phyloP scores from a whole-genome alignment of 768 basidiomycete species.

The Hemileccinum rubropunctum region DNA sequence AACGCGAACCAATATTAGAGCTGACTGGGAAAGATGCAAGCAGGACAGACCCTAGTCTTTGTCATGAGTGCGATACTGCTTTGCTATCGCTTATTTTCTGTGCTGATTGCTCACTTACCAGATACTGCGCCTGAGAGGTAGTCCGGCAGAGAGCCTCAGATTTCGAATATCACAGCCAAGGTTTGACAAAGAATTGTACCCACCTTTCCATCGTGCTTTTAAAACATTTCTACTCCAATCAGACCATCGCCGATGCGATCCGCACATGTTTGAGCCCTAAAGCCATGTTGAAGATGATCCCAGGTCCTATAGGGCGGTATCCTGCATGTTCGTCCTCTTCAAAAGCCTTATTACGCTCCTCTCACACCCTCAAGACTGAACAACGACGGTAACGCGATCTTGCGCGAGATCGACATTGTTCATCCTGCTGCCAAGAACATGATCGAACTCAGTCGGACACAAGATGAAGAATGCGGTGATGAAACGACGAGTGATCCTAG shows the following conservation, averaged over 20 bases:
- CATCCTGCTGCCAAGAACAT: conserved; percentile 99
- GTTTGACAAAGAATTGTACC: conserved; percentile 37
- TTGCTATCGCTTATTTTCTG: not conserved
- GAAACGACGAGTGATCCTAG: conserved; percentile 97
- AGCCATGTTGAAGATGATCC: conserved; percentile 99
- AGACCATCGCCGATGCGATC: conserved; percentile 98
- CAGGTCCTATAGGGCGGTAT: conserved; percentile 99
- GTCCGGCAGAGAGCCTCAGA: conserved; percentile 92
- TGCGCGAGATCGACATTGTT: conserved; percentile 97
- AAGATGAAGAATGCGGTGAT: conserved; percentile 98
- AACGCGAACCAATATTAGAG: too few species aligned
- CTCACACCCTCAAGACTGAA: conserved; percentile 59
- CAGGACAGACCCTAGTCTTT: conserved; percentile 72
- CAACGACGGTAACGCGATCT: conserved; percentile 98
- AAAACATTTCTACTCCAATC: not conserved
- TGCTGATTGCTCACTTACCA: conserved; percentile 28
- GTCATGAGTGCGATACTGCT: conserved; percentile 63
- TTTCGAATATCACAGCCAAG: conserved; percentile 97
- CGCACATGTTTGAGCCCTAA: conserved; percentile 96
- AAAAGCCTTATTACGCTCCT: not conserved
- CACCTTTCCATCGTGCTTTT: too few species aligned
- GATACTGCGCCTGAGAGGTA: conserved; percentile 94
- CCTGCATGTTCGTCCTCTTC: conserved; percentile 50
- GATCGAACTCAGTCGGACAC: conserved; percentile 97
- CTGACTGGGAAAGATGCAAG: conserved; percentile 20